Conservation (phyloP, 2,329 filamentous ascomycete species). For the Tolypocladium album region DNA sequence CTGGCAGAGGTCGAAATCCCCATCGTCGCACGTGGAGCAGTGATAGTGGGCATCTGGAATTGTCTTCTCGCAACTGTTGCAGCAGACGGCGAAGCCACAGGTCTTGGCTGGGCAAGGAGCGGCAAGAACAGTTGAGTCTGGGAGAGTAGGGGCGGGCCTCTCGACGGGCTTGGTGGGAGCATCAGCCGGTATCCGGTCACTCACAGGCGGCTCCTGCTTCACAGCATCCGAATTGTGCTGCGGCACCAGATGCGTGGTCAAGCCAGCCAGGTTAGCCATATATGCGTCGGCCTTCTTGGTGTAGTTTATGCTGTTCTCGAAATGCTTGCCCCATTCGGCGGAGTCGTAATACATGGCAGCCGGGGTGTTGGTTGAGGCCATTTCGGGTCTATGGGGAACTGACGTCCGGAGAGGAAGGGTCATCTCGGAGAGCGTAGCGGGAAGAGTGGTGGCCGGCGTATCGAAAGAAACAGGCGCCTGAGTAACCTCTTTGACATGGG, state of each 20-base stretch:
- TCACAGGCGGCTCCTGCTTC: background rate
- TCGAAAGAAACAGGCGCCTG: background rate
- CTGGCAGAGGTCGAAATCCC: conserved; percentile 89
- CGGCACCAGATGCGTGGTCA: conserved; percentile 2
- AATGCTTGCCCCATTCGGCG: conserved; percentile 12
- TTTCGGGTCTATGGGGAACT: background rate
- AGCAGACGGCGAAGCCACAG: conserved; percentile 68
- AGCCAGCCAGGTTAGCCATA: conserved; percentile 3
- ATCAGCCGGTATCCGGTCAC: background rate
- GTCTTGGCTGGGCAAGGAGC: background rate
- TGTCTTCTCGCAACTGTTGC: conserved; percentile 75
- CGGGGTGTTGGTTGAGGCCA: background rate
- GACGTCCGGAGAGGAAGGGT: background rate
- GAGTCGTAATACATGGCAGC: conserved; percentile 8
- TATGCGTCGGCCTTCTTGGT: conserved; percentile 13
- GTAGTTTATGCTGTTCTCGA: conserved; percentile 15
- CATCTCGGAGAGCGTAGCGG: background rate
- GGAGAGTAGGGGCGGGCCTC: background rate
- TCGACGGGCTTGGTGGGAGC: background rate
- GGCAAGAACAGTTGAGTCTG: background rate
- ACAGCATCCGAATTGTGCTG: background rate
- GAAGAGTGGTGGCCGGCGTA: background rate
- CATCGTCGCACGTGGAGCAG: conserved; percentile 84
- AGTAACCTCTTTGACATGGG: background rate
- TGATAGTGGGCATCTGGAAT: conserved; percentile 84